These are phyloP conservation scores for Chlamydomonas reinhardtii DNA, from an alignment of 163 green algal species.

Conservation along the genomic window DNA sequence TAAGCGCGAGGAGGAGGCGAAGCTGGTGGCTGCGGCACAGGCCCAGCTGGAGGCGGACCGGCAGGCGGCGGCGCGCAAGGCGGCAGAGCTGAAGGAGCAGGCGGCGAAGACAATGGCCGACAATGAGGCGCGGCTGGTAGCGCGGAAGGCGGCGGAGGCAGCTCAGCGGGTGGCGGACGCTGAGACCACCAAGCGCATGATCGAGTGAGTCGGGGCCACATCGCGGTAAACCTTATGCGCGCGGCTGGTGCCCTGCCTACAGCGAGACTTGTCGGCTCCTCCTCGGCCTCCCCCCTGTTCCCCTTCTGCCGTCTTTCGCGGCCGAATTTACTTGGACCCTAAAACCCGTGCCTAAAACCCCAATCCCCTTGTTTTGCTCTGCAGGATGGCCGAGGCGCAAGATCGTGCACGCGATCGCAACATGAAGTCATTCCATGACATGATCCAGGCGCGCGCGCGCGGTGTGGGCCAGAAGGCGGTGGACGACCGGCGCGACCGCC, in stretches of 20 bases:
- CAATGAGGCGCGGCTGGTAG: slow-evolving; percentile 30
- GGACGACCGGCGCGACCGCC: slow-evolving; percentile 20
- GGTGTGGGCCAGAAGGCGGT: slow-evolving; percentile 23
- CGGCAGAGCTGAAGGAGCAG: slow-evolving; percentile 5
- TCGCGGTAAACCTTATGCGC: too few relatives aligned
- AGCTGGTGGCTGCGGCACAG: not conserved
- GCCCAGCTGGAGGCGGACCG: slow-evolving; percentile 16
- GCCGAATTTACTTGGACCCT: too few relatives aligned
- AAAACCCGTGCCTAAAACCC: too few relatives aligned
- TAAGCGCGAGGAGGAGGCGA: slow-evolving; percentile 18
- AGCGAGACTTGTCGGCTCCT: too few relatives aligned
- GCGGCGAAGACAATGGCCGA: slow-evolving; percentile 13
- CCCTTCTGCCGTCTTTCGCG: too few relatives aligned
- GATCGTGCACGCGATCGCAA: slow-evolving; percentile 20
- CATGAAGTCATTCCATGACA: not conserved
- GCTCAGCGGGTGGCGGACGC: not conserved
- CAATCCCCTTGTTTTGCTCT: too few relatives aligned
- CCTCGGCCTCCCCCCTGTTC: too few relatives aligned
- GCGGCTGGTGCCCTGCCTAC: too few relatives aligned
- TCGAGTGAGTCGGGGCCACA: slow-evolving; percentile 30
- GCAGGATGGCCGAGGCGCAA: slow-evolving; percentile 12
- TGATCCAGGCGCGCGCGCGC: slow-evolving; percentile 2
- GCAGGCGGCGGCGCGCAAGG: not conserved
- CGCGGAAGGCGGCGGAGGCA: slow-evolving; percentile 2
- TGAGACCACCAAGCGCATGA: slow-evolving; percentile 34